Evolutionary conservation across 352 stramenopile species (phyloP).

Genomic region (Pythium dissotocum): DNA sequence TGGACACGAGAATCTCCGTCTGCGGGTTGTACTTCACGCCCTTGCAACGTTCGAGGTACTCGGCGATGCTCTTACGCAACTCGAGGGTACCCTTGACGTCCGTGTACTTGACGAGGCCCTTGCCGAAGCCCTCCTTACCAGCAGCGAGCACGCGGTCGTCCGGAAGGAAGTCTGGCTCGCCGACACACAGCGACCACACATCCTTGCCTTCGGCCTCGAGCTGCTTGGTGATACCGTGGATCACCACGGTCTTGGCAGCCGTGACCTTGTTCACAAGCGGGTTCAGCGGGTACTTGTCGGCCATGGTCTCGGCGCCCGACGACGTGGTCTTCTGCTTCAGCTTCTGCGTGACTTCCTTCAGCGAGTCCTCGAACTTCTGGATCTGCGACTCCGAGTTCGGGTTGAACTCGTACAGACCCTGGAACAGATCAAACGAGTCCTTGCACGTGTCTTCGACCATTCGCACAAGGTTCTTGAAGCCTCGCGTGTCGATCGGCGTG

Average conservation of each 20-base stretch:
- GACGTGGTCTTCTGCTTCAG: slow-evolving; percentile 25
- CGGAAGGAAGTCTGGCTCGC: slow-evolving; percentile 95
- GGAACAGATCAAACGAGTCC: slow-evolving; percentile 98
- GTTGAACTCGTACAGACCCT: slow-evolving; percentile 98
- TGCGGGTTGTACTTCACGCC: slow-evolving; percentile 86
- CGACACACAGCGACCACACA: slow-evolving; percentile 93
- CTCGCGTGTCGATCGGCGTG: slow-evolving; percentile 95
- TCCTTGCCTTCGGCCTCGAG: slow-evolving; percentile 92
- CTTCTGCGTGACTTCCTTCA: slow-evolving; percentile 51
- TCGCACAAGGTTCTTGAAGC: slow-evolving; percentile 96
- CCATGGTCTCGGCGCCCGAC: slow-evolving; percentile 36
- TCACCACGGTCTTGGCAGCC: slow-evolving; percentile 91
- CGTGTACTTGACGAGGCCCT: slow-evolving; percentile 94
- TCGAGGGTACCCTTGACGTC: slow-evolving; percentile 91
- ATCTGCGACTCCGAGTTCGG: slow-evolving; percentile 86
- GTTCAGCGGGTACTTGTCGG: slow-evolving; percentile 62
- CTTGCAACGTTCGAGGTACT: slow-evolving; percentile 92
- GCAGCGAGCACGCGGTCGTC: slow-evolving; percentile 89
- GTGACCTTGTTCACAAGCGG: slow-evolving; percentile 84
- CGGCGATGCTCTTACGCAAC: slow-evolving; percentile 88
- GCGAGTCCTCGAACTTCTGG: slow-evolving; percentile 67
- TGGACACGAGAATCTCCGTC: slow-evolving; percentile 94
- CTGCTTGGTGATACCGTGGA: slow-evolving; percentile 94
- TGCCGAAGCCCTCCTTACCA: slow-evolving; percentile 60
- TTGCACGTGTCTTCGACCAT: slow-evolving; percentile 97